Evolutionary conservation across 176 grass and related monocot genomes (phyloP), one percentile per base, ranked within the genome.

Genomic region (Raddia distichophylla): DNA sequence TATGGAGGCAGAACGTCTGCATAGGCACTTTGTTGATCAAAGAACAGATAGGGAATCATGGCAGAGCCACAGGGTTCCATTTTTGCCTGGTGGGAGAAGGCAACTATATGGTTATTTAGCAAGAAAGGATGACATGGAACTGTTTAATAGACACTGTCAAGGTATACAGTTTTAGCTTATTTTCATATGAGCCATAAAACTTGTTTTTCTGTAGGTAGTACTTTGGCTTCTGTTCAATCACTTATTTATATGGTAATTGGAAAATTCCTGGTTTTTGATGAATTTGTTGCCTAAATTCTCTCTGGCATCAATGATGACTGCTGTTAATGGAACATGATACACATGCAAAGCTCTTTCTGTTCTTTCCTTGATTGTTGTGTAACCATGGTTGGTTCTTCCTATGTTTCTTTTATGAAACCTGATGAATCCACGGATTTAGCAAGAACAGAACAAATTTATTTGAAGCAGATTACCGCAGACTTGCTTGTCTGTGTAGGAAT

Each of bases 41-140:
- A 69, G 91, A 68, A 95, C 89, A 59, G 90, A 91, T 35, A 83
- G 89, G 64, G 43, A 85, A 76, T 63, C 90, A 65, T 99, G 96
- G 96, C 56, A 98, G 6, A 2, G 12, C 53, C 50, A 44, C 42
- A 74, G 14, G 67, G 54, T 57, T 78, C 72, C 60, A 10, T 95
- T 95, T 59, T 47, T 87, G 86, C 86, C 90, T 74, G 96, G 93
- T 69, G 93, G 91, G 8, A 90, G 93, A 66, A 84, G 96, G 15
- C 96, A 90, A 8, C 66, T 99, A 50, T 95, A 90, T 77, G 96
- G 96, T 60, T 99, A 82, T 76, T 84, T 99, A 72, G 93, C 96
- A 62, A 53, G 42, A 12, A 95, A 90, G 86, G 90, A 93, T 10
- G 96, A 99, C 75, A 82, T 99, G 81, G 96, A 95, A 13, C 10